Evolutionary conservation across 495 filamentous ascomycete species (phyloP), one percentile per base, ranked within the genome.

Genomic region (Aspergillus wentii): DNA sequence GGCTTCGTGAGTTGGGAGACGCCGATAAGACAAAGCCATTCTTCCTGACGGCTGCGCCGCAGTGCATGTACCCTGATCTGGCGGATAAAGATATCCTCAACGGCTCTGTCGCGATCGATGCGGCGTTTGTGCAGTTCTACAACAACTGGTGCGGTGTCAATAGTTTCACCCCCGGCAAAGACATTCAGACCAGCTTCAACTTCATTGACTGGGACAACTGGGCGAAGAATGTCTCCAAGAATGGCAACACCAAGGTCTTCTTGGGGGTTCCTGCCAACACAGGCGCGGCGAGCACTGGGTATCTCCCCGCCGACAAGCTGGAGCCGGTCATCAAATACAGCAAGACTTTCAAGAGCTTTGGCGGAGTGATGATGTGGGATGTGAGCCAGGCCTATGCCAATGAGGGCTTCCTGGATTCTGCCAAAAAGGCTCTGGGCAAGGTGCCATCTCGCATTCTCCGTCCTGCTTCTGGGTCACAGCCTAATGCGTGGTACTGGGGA

Each of bases 331-430:
- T 81, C 37, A 19, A 56, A 23, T 76, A 74, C 45, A 54, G 57
- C 40, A 68, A 75, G 60, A 54, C 59, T 28, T 80, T 77, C 51
- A 48, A 61, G 2, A 81, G 74, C 52, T 81, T 85, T 45, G 81
- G 82, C 6, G 82, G 82, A 16, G 70, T 83, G 3, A 85, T 85
- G 82, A 64, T 82, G 49, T 86, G 82, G 83, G 83, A 86, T 66
- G 73, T 73, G 45, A 74, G 61, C 9, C 77, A 82, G 61, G 76
- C 74, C 1, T 76, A 74, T 48, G 58, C 52, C 21, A 85, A 85
- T 51, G 5, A 44, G 7, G 79, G 79, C 5, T 81, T 80, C 49
- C 54, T 85, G 43, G 56, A 60, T 19, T 51, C 48, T 20, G 56
- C 79, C 16, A 39, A 33, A n/a, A 38, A 52, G 19, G 49, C 54